Base-by-base conservation (phyloP, 2,329 filamentous ascomycete species). In the Rhytidhysteron rufulum region DNA sequence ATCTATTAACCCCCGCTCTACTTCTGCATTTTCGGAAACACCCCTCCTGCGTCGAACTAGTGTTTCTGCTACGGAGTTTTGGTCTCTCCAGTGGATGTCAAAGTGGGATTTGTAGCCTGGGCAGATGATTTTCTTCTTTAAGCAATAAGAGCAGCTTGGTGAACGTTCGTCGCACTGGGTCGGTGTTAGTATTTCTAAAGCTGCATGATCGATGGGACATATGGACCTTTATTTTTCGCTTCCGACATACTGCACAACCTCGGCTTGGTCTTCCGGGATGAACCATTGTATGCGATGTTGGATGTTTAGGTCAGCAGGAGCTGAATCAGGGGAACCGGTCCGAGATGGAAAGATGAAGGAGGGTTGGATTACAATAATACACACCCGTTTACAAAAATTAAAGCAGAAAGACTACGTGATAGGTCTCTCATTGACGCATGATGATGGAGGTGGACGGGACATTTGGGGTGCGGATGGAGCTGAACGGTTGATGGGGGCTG, bases 41-140 rank as follows among this genome's bases (percentile, higher is more conserved):
- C 16, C 16, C 27, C 16, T 30, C 8, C 27, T 30, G 27, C 27
- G 27, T 13, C 13, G 27, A 8, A 30, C 27, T 30, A 16, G 13
- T n/a, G 36, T 36, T 22, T 39, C 37, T 19, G 41, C 41, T 9
- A 44, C 41, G 11, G 16, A 15, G 22, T 44, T 44, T 33, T 44
- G 41, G 24, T 44, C 38, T 41, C 41, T 41, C 41, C 41, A 41
- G 4, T 38, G 38, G 31, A 44, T 27, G 10, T 44, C 41, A 35
- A 44, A 44, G 27, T 44, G 39, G 19, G 41, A 44, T 22, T 27
- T 36, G 27, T 40, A 39, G 9, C 27, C 30, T 13, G 22, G 33
- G 40, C 41, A 44, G 29, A 31, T 22, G 16, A 44, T 21, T 32
- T 41, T 31, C 39, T 24, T 44, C 21, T 44, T 44, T 21, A 19